Percentiles rank a stretch among this genome's conserved stretches.
phyloP scores from a whole-genome alignment of 2,329 filamentous ascomycete genomes.

The Aureobasidium sp. region DNA sequence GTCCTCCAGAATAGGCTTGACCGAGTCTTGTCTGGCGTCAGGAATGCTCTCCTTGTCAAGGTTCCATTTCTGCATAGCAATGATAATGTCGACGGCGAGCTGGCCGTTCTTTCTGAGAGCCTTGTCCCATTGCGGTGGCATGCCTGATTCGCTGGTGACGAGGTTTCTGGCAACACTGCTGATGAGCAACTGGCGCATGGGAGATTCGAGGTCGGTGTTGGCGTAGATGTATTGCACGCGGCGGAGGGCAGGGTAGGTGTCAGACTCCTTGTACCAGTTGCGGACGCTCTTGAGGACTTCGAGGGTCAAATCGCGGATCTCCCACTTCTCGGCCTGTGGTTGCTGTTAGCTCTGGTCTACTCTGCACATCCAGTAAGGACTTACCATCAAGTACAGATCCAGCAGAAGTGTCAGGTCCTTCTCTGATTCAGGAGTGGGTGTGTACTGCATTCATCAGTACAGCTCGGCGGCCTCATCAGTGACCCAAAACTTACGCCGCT shows the following conservation, averaged over 20 bases:
- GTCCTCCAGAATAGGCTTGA: slow-evolving; percentile 29
- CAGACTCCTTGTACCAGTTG: slow-evolving; percentile 43
- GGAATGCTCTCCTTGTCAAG: slow-evolving; percentile 41
- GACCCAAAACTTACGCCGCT: slow-evolving; percentile 18
- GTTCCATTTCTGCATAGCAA: slow-evolving; percentile 45
- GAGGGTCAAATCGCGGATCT: slow-evolving; percentile 37
- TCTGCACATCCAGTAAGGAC: not conserved
- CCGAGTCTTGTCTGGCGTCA: slow-evolving; percentile 38
- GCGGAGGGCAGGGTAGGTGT: slow-evolving; percentile 43
- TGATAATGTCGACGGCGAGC: slow-evolving; percentile 46
- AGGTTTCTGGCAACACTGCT: slow-evolving; percentile 41
- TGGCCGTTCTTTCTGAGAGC: slow-evolving; percentile 47
- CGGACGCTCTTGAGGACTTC: slow-evolving; percentile 43
- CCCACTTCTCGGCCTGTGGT: slow-evolving; percentile 36
- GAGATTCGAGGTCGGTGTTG: slow-evolving; percentile 38
- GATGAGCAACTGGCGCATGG: slow-evolving; percentile 43
- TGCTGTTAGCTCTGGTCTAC: not conserved
- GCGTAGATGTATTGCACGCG: slow-evolving; percentile 46
- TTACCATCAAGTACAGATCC: slow-evolving; percentile 44
- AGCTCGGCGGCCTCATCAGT: too few species aligned
- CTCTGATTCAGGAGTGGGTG: slow-evolving; percentile 41
- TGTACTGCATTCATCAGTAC: slow-evolving; percentile 14
- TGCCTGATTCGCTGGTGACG: slow-evolving; percentile 36
- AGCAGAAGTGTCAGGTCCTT: slow-evolving; percentile 42
- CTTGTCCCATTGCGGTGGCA: slow-evolving; percentile 46